Percentiles rank a stretch among this genome's conserved stretches.
Conservation (phyloP, 768 basidiomycete genomes). For the Tylopilus vinaceipallidus region DNA sequence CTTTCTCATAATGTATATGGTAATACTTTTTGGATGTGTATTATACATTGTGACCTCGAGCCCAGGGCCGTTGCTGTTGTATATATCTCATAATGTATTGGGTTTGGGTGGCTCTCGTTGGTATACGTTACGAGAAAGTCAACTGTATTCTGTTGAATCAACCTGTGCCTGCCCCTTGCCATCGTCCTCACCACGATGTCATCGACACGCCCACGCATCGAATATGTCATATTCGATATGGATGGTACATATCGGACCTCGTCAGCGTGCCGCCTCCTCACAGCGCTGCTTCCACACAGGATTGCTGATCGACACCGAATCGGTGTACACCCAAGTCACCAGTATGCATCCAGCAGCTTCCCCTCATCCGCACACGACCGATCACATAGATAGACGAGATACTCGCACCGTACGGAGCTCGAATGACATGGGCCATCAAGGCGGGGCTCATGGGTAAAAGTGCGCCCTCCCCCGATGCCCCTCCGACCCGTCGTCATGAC, state of each 20-base stretch:
- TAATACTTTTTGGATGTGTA: too few species aligned
- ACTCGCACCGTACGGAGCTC: conserved; percentile 64
- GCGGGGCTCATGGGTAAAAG: conserved; percentile 88
- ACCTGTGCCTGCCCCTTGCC: too few species aligned
- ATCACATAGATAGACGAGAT: conserved; percentile 54
- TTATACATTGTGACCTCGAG: too few species aligned
- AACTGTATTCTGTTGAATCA: too few species aligned
- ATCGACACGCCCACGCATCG: conserved; percentile 30
- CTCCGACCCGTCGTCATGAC: not conserved
- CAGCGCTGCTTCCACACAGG: conserved; percentile 38
- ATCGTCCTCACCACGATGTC: conserved; percentile 7
- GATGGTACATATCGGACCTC: conserved; percentile 44
- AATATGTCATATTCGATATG: conserved; percentile 74
- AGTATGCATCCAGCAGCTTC: conserved; percentile 44
- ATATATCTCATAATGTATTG: too few species aligned
- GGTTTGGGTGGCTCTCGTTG: too few species aligned
- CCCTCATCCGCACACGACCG: not conserved
- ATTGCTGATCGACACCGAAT: conserved; percentile 74
- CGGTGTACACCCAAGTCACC: conserved; percentile 73
- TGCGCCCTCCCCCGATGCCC: conserved; percentile 29
- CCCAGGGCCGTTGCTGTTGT: too few species aligned
- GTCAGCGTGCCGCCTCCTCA: not conserved
- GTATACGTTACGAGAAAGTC: too few species aligned
- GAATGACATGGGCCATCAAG: conserved; percentile 88
- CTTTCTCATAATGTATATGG: too few species aligned